These are phyloP conservation scores for Arbutus unedo DNA, from an alignment of 148 eudicot species.

Conservation along the genomic window DNA sequence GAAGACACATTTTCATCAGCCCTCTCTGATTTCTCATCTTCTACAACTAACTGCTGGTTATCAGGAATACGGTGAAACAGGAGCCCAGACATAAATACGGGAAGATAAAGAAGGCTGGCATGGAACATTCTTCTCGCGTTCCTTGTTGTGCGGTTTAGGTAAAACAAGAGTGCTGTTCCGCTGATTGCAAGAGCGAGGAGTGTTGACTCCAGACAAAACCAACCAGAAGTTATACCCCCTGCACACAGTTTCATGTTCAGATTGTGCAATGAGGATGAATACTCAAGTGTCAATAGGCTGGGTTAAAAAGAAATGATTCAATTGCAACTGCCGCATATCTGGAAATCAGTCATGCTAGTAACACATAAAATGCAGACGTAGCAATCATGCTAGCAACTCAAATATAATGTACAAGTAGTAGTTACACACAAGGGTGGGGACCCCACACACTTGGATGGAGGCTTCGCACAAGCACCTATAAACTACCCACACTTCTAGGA, in stretches of 20 bases:
- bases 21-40: slow-evolving; percentile 18
- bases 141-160: slow-evolving; percentile 58
- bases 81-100: slow-evolving; percentile 91
- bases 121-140: slow-evolving; percentile 89
- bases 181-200: slow-evolving; percentile 73
- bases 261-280: not conserved
- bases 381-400: not conserved
- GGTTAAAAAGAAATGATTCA: not conserved
- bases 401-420: too few relatives aligned
- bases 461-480: too few relatives aligned
- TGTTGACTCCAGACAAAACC: slow-evolving; percentile 92
- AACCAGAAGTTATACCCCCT: slow-evolving; percentile 95
- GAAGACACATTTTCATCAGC: slow-evolving; percentile 20
- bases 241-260: slow-evolving; percentile 15
- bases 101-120: slow-evolving; percentile 95
- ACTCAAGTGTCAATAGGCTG: not conserved
- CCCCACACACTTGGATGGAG: too few relatives aligned
- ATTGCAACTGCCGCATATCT: not conserved
- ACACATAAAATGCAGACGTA: not conserved
- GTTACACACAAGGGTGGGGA: too few relatives aligned
- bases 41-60: slow-evolving; percentile 33
- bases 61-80: slow-evolving; percentile 71
- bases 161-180: slow-evolving; percentile 67
- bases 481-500: too few relatives aligned
- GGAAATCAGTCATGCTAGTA: not conserved